Conservation (phyloP, 768 basidiomycete species). For the Wakefieldia striispora region DNA sequence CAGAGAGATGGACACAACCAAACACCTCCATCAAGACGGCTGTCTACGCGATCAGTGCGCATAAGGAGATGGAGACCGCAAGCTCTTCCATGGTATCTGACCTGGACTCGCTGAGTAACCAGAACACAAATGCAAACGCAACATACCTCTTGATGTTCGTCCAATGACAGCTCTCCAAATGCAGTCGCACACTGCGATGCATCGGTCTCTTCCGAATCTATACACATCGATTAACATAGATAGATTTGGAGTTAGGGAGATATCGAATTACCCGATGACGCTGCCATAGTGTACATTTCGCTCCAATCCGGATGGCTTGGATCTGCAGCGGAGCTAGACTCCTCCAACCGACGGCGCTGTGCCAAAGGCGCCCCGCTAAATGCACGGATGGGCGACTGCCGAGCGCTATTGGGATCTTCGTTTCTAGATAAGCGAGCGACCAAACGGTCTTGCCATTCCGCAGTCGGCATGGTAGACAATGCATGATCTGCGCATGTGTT, state of each 20-base stretch:
- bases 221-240: too few relatives aligned
- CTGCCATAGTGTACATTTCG: constrained; percentile 58
- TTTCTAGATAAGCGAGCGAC: constrained; percentile 49
- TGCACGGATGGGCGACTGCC: constrained; percentile 25
- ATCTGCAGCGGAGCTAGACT: constrained; percentile 10
- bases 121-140: not conserved
- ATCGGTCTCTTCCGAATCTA: constrained; percentile 38
- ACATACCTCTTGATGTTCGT: constrained; percentile 70
- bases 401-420: constrained; percentile 7
- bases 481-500: constrained; percentile 44
- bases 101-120: constrained; percentile 40
- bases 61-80: constrained; percentile 78
- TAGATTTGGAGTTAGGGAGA: too few relatives aligned
- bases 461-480: constrained; percentile 61
- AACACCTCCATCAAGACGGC: constrained; percentile 64
- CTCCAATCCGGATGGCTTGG: constrained; percentile 48
- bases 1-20: constrained; percentile 43
- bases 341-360: constrained; percentile 47
- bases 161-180: constrained; percentile 69
- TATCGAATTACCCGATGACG: constrained; percentile 28
- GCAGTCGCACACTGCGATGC: constrained; percentile 49
- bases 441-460: constrained; percentile 78
- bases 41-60: constrained; percentile 61
- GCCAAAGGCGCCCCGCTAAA: constrained; percentile 35
- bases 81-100: constrained; percentile 80